Conservation (phyloP, 176 grass and related monocot genomes). For the Ampelocalamus luodianensis region DNA sequence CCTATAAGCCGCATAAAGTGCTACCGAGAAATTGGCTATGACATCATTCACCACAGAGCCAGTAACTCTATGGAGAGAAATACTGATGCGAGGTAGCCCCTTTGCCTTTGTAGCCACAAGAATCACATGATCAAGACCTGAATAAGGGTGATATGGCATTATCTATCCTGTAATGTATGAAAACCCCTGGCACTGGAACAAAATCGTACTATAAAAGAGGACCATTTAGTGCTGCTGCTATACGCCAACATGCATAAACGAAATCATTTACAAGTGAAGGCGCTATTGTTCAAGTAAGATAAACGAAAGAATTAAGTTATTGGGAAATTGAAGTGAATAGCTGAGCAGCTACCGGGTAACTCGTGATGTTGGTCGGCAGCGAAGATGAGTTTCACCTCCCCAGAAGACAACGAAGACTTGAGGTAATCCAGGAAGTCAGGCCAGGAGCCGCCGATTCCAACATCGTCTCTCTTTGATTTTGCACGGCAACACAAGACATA, state of each 20-base stretch:
- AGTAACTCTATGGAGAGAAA: conserved; percentile 59
- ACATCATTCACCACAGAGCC: conserved; percentile 53
- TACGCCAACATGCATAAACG: not conserved
- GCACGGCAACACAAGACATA: conserved; percentile 1
- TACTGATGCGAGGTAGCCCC: conserved; percentile 77
- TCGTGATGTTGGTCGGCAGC: not conserved
- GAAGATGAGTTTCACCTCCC: conserved; percentile 64
- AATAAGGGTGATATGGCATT: conserved; percentile 16
- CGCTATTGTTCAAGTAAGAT: not conserved
- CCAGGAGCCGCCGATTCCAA: conserved; percentile 86
- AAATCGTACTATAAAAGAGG: not conserved
- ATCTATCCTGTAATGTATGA: not conserved
- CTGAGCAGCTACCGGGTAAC: not conserved
- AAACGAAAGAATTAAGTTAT: not conserved
- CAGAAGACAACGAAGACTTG: conserved; percentile 62
- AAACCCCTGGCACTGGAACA: not conserved
- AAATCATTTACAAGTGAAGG: not conserved
- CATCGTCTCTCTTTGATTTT: conserved; percentile 75
- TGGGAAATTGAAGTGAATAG: not conserved
- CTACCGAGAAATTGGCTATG: conserved; percentile 60
- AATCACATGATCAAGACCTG: conserved; percentile 47
- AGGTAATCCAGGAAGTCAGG: conserved; percentile 82
- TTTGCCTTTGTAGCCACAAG: conserved; percentile 83
- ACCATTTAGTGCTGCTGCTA: not conserved
- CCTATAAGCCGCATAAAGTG: conserved; percentile 57